Base-by-base conservation (phyloP, 129 eudicot species). In the Flaveria sonorensis region DNA sequence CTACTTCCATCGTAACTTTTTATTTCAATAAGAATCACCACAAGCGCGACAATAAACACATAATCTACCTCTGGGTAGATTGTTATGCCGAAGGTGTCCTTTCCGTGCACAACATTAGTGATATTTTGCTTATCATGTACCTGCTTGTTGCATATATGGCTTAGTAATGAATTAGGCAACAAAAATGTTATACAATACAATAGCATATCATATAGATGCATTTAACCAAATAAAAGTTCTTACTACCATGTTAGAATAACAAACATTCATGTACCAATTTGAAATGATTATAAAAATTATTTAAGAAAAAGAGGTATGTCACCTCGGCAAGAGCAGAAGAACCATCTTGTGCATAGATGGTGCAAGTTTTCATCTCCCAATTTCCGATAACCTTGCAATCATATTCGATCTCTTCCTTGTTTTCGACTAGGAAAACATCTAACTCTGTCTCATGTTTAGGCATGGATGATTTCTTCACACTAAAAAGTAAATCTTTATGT, bases 31-130 rank as follows among this genome's bases (percentile, higher is more conserved):
- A 86, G 86, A 43, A 86, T 83, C 45, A 78, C 86, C 52, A 83
- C 82, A 8, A 86, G 73, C 0, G 90, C 87, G 40, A 83, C 80
- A 12, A 86, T 83, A 77, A 86, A 86, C 23, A 81, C 87, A 18
- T 73, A 83, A 74, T 86, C 87, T 19, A 83, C 87, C 56, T 86
- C 68, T 0, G 86, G 90, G 55, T 83, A 81, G 26, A 86, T 85
- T n/a, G 87, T 83, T 76, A 86, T 78, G 36, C 76, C 68, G 15
- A 83, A 86, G 19, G 80, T 86, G 72, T 83, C 89, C 30, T 75
- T 82, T 74, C 86, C 86, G 0, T 70, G 82, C 67, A 65, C 73
- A 16, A 85, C 71, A 13, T 78, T 85, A 6, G 57, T 65, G 40
- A 74, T 85, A 32, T 71, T 77, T 47, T 80, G 79, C 46, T 77